Base-by-base conservation (phyloP, 2,329 filamentous ascomycete genomes). In the Rhynchosporium secalis region DNA sequence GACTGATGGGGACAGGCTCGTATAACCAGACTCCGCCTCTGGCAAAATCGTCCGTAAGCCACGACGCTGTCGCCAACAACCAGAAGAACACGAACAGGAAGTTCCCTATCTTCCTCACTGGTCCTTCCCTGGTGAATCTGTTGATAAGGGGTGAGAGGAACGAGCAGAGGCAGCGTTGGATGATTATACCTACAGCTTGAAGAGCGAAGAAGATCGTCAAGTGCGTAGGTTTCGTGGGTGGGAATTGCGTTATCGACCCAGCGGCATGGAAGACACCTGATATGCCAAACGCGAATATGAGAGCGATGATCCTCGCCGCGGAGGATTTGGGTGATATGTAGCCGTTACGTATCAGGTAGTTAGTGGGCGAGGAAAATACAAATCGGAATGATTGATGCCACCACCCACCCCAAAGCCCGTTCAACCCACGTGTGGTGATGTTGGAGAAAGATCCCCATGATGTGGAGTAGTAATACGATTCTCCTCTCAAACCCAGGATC, bases 381-480 rank as follows among this genome's bases (percentile, higher is more conserved):
- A 86, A 82, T 0, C 92, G 88, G 77, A 96, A 96, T 2, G 88
- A 87, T 76, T 97, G 93, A 75, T 98, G 94, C 94, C 94, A 97
- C 82, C 86, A 94, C 28, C 80, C 81, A 49, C 90, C 87, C 94
- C 94, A 98, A 76, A 88, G 89, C 0, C 92, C 93, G 0, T 84
- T 81, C 1, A 97, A 79, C 0, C 94, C 93, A 62, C 85, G 80
- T 65, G 92, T 84, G 10, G 87, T 75, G 1, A 93, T 79, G 31
- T 79, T 76, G 0, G 70, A 69, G 60, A 82, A 77, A 26, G 78
- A 78, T 0, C 85, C 85, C 75, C 83, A 89, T 12, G 76, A 75
- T n/a, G 81, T 78, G 0, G 83, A 79, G 70, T 88, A 88, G 65
- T 87, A 78, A 83, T 84, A 89, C 2, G 83, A 71, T 70, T 83